Conservation (phyloP, 73 alveolate genomes). For the Symbiodinium pilosum region DNA sequence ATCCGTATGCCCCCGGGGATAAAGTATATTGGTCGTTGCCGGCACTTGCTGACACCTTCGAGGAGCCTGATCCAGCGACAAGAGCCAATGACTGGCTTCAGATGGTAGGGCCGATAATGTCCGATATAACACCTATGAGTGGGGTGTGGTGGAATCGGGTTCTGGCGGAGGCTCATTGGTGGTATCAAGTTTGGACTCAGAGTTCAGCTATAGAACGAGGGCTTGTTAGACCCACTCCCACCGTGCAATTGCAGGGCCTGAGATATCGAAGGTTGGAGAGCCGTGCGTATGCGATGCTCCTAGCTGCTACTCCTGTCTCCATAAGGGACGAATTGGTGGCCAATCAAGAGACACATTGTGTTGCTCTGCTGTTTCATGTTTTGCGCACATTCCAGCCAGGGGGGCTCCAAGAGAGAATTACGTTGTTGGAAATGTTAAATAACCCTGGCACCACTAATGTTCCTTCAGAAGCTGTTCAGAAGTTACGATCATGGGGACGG, state of each 20-base stretch:
- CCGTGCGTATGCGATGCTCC: background rate
- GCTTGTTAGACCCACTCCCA: background rate
- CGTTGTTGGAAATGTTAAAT: background rate
- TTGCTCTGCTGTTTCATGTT: background rate
- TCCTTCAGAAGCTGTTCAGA: background rate
- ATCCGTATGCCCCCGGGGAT: background rate
- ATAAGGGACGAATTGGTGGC: background rate
- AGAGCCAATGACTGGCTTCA: background rate
- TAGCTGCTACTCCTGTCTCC: background rate
- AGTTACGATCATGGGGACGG: background rate
- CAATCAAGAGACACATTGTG: background rate
- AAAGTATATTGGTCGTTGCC: background rate
- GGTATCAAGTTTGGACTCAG: background rate
- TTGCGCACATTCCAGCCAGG: no score
- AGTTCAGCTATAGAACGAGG: background rate
- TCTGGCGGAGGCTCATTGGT: background rate
- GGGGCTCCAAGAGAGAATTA: no score
- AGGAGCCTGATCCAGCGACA: background rate
- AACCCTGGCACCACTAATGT: background rate
- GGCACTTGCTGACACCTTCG: background rate
- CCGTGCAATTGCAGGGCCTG: background rate
- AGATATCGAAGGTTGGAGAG: background rate
- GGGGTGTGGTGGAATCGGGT: background rate
- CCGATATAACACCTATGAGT: background rate
- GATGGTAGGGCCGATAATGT: background rate